Percentiles rank a stretch among this genome's conserved stretches.
phyloP scores from a whole-genome alignment of 805 yeast species.

The Candida golubevii region DNA sequence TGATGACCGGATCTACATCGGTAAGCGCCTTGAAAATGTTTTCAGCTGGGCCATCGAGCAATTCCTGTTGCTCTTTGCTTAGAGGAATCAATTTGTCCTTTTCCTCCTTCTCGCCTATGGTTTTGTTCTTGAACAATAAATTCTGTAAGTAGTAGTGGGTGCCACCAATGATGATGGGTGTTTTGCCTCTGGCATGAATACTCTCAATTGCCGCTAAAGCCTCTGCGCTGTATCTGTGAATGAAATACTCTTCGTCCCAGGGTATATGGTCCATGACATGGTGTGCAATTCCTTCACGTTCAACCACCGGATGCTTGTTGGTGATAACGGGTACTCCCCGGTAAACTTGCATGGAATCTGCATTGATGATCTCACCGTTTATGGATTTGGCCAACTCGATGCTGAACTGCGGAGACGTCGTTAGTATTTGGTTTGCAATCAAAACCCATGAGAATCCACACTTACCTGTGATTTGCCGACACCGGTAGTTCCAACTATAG shows the following conservation, averaged over 20 bases:
- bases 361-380: constrained; percentile 88
- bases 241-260: constrained; percentile 79
- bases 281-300: constrained; percentile 71
- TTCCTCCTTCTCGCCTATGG: constrained; percentile 39
- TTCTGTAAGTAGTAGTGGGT: constrained; percentile 91
- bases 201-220: constrained; percentile 61
- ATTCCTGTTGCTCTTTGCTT: constrained; percentile 25
- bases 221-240: constrained; percentile 73
- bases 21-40: constrained; percentile 45
- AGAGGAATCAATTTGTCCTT: constrained; percentile 28
- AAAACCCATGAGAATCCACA: constrained; percentile 2
- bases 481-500: constrained; percentile 91
- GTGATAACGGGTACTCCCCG: constrained; percentile 69
- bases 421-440: too few relatives aligned
- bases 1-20: constrained; percentile 63
- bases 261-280: constrained; percentile 81
- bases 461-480: constrained; percentile 85
- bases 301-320: constrained; percentile 83
- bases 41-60: constrained; percentile 56
- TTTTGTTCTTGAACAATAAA: constrained; percentile 64
- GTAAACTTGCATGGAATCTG: constrained; percentile 97
- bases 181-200: constrained; percentile 60
- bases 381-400: constrained; percentile 72
- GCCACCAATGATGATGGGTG: constrained; percentile 92
- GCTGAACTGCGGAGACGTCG: constrained; percentile 40